Evolutionary conservation across 495 filamentous ascomycete species (phyloP).

Genomic region (Daldinia vernicosa): DNA sequence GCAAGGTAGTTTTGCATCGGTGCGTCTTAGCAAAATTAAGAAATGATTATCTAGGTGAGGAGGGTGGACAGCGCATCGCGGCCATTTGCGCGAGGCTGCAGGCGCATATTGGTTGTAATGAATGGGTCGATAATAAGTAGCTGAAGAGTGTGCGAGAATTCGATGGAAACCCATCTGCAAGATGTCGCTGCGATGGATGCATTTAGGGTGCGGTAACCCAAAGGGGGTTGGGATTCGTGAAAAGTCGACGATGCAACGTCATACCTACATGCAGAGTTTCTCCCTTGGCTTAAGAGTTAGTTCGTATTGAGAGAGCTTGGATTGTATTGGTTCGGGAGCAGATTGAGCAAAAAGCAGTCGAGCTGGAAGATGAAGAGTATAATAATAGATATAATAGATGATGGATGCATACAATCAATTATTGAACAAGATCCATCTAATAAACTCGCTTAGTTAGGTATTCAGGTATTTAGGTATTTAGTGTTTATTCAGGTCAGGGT

Average conservation of each 20-base stretch:
- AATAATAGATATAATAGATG: neutral
- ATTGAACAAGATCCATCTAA: neutral
- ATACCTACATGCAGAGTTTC: constrained; percentile 32
- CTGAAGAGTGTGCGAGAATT: constrained; percentile 19
- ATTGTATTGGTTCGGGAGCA: neutral
- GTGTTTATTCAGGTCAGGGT: no score
- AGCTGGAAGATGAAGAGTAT: neutral
- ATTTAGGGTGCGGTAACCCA: constrained; percentile 30
- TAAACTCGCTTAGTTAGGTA: neutral
- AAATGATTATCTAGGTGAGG: constrained; percentile 3
- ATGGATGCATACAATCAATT: neutral
- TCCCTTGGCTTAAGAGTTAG: neutral
- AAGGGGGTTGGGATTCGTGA: constrained; percentile 33
- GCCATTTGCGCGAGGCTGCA: constrained; percentile 4
- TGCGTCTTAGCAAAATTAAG: neutral
- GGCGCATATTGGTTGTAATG: constrained; percentile 14
- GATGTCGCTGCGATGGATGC: constrained; percentile 31
- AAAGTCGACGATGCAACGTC: constrained; percentile 38
- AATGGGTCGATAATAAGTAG: constrained; percentile 22
- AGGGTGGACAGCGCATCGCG: constrained; percentile 14
- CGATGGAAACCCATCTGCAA: constrained; percentile 32
- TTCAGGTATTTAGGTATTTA: neutral
- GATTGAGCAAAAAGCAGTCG: neutral
- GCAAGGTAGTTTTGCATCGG: neutral
- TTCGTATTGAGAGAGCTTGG: neutral